Evolutionary conservation across 768 basidiomycete species (phyloP).

Genomic region (Leccinum boreale): DNA sequence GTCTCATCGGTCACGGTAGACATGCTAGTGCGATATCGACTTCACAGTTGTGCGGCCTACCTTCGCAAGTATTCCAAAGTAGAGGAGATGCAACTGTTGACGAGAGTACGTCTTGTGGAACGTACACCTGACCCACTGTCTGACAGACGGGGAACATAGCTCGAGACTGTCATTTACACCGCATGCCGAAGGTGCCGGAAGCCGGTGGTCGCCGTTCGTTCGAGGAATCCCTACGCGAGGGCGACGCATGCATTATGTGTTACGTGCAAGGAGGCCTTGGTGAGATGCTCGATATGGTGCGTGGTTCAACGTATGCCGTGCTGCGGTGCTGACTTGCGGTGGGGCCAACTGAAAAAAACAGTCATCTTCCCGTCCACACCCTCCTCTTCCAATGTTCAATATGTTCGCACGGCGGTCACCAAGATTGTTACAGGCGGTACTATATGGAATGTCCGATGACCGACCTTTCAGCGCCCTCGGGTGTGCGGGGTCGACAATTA

Average conservation of each 20-base stretch:
- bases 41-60: constrained; percentile 70
- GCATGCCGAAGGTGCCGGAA: constrained; percentile 70
- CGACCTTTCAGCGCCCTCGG: constrained; percentile 30
- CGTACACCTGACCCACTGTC: neutral
- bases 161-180: constrained; percentile 70
- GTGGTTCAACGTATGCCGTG: constrained; percentile 16
- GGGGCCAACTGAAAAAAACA: constrained; percentile 21
- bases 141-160: constrained; percentile 40
- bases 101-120: constrained; percentile 41
- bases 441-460: constrained; percentile 59
- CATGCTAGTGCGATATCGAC: constrained; percentile 53
- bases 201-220: constrained; percentile 43
- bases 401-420: constrained; percentile 81
- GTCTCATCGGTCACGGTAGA: constrained; percentile 39
- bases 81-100: constrained; percentile 49
- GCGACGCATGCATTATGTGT: constrained; percentile 56
- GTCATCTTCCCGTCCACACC: constrained; percentile 72
- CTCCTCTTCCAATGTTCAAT: constrained; percentile 72
- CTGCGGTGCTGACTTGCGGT: neutral
- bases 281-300: constrained; percentile 71
- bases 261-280: constrained; percentile 48
- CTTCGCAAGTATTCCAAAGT: constrained; percentile 60
- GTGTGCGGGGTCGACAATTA: constrained; percentile 22
- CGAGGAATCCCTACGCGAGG: constrained; percentile 28
- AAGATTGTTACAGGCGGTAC: constrained; percentile 69